Base-by-base conservation (phyloP, 345 rosid species). In the Zanthoxylum bungeanum region DNA sequence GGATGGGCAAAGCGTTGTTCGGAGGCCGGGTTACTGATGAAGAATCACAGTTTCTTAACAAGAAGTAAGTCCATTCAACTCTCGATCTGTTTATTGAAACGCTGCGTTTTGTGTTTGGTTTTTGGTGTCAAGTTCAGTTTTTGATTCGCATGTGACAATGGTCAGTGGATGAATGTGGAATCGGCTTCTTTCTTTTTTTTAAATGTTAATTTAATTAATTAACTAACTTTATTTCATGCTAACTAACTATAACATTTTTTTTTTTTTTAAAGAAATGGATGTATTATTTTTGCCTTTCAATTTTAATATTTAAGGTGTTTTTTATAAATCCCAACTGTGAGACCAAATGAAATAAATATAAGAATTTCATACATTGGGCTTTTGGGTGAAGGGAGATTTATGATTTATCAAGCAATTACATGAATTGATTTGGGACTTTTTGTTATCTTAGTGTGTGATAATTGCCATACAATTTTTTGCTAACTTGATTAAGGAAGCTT, bases 21-120 rank as follows among this genome's bases (percentile, higher is more conserved):
- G 96, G 97, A 31, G 92, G 90, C 68, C 92, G 89, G 79, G 84
- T 92, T 64, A 88, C 96, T 2, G 97, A 92, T 24, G 92, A 86
- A 60, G 97, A 92, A 80, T 82, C 79, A 72, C 90, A 86, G 68
- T 80, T 88, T 49, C 86, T 92, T 22, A 85, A 80, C 73, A 92
- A 86, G 66, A 78, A 81, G 97, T 92, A 60, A 76, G 78, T 79
- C 3, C 14, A 19, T 30, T 25, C 12, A 33, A 8, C n/a, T 33
- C 10, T 56, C 25, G 61, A 68, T 81, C 85, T 60, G 60, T 46
- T 71, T 69, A 53, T 42, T 7, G 22, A 9, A 36, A 21, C 30
- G 28, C 16, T 11, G 1, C 47, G 14, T 30, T 21, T 31, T n/a
- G n/a, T n/a, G n/a, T n/a, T n/a, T n/a, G n/a, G n/a, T n/a, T n/a